A percentile compares a stretch with the other conserved stretches of the same genome.
These are phyloP conservation scores for Pulveroboletus sp. DNA, from an alignment of 768 basidiomycete genomes.

Conservation along the genomic window DNA sequence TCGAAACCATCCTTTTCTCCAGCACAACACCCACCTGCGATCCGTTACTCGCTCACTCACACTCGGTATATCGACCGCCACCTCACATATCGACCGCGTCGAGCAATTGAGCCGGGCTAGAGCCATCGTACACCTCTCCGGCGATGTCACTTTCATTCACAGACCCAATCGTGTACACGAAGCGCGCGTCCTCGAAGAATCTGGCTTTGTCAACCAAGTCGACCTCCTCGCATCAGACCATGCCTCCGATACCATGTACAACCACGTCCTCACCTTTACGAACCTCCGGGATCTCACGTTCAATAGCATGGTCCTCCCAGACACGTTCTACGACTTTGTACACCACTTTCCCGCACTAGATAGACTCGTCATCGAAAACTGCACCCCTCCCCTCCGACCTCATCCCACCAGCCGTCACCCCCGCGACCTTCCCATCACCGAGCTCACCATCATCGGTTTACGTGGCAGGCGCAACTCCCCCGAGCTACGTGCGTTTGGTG, in stretches of 20 bases:
- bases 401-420: constrained; percentile 26
- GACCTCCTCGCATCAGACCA: constrained; percentile 21
- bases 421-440: constrained; percentile 40
- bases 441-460: constrained; percentile 39
- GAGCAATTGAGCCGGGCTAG: constrained; percentile 29
- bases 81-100: constrained; percentile 18
- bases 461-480: constrained; percentile 28
- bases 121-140: constrained; percentile 18
- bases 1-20: constrained; percentile 19
- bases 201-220: constrained; percentile 15
- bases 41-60: constrained; percentile 22
- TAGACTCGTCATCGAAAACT: constrained; percentile 41
- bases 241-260: constrained; percentile 21
- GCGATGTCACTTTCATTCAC: constrained; percentile 13
- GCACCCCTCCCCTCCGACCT: constrained; percentile 24
- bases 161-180: constrained; percentile 22
- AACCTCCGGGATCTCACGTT: constrained; percentile 39
- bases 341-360: constrained; percentile 37
- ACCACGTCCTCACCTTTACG: constrained; percentile 23
- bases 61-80: constrained; percentile 25
- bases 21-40: constrained; percentile 2
- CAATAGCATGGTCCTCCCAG: constrained; percentile 35
- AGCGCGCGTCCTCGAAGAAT: constrained; percentile 24
- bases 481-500: constrained; percentile 33
- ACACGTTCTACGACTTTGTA: constrained; percentile 34